A percentile compares a stretch with the other conserved stretches of the same genome.
These are phyloP conservation scores for Tremellales sp. DNA, from an alignment of 1,284 basidiomycete genomes.

Conservation along the genomic window DNA sequence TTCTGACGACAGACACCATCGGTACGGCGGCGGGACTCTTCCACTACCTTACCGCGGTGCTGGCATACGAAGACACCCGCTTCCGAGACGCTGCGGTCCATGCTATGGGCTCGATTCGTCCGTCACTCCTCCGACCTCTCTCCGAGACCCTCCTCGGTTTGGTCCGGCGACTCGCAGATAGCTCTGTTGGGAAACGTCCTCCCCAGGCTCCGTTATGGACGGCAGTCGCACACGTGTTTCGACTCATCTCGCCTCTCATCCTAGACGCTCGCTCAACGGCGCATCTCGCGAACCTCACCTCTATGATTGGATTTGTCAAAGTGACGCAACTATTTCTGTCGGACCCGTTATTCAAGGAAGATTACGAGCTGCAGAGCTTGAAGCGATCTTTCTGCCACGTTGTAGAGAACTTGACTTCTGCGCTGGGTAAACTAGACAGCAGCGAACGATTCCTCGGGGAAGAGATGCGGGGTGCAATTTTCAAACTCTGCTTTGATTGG, in stretches of 20 bases:
- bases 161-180: conserved; percentile 67
- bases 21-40: conserved; percentile 73
- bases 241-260: conserved; percentile 73
- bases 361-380: conserved; percentile 73
- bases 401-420: conserved; percentile 79
- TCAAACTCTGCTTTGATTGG: conserved; percentile 89
- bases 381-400: conserved; percentile 87
- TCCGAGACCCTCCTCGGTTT: conserved; percentile 78
- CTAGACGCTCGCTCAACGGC: conserved; percentile 66
- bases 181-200: conserved; percentile 52
- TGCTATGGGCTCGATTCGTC: conserved; percentile 81
- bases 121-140: conserved; percentile 70
- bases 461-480: conserved; percentile 73
- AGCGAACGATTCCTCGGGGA: conserved; percentile 72
- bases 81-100: conserved; percentile 83
- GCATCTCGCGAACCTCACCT: conserved; percentile 64
- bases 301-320: conserved; percentile 80
- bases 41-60: conserved; percentile 76
- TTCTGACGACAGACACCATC: conserved; percentile 39
- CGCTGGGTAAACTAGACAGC: conserved; percentile 63
- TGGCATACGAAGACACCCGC: conserved; percentile 75
- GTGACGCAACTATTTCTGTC: conserved; percentile 75
- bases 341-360: conserved; percentile 66
- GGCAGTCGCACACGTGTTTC: conserved; percentile 85
- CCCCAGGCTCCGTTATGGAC: conserved; percentile 79